Percentiles rank a stretch among this genome's conserved stretches.
phyloP scores from a whole-genome alignment of 1,284 basidiomycete species.

The Testicularia cyperi region DNA sequence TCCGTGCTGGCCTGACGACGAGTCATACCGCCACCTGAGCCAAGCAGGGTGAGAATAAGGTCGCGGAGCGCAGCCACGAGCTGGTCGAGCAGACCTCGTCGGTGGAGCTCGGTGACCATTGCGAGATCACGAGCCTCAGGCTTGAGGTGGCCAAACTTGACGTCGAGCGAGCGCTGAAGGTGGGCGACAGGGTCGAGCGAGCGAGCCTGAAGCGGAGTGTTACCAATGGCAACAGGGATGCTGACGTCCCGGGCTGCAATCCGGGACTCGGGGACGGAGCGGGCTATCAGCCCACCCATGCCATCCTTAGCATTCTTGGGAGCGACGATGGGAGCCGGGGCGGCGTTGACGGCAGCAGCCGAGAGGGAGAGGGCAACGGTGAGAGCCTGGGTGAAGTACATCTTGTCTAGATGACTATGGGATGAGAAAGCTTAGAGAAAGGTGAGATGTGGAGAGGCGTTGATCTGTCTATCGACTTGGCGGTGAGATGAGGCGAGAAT shows the following conservation, averaged over 20 bases:
- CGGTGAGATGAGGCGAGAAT: background rate
- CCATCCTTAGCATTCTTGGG: background rate
- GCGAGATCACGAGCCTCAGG: slow-evolving; percentile 25
- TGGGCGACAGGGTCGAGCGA: slow-evolving; percentile 17
- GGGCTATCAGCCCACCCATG: slow-evolving; percentile 9
- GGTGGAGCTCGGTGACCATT: slow-evolving; percentile 37
- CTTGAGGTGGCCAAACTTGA: slow-evolving; percentile 21
- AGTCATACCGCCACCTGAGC: slow-evolving; percentile 20
- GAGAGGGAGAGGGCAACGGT: slow-evolving; percentile 38
- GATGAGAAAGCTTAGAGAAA: background rate
- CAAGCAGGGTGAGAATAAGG: slow-evolving; percentile 38
- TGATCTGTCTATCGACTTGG: too few species aligned
- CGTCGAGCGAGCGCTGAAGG: slow-evolving; percentile 22
- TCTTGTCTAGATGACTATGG: slow-evolving; percentile 3
- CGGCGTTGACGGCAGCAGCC: slow-evolving; percentile 22
- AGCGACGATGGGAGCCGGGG: slow-evolving; percentile 3
- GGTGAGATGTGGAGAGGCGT: slow-evolving; percentile 1
- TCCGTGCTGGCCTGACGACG: slow-evolving; percentile 21
- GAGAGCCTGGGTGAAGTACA: slow-evolving; percentile 43
- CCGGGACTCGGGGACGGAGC: slow-evolving; percentile 15
- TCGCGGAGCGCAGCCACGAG: slow-evolving; percentile 37
- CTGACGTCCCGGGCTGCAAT: slow-evolving; percentile 13
- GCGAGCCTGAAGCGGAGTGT: slow-evolving; percentile 19
- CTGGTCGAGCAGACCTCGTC: slow-evolving; percentile 42
- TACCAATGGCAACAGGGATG: slow-evolving; percentile 10